These are phyloP conservation scores for Arthroderma uncinatum DNA, from an alignment of 2,329 filamentous ascomycete genomes.

Conservation along the genomic window DNA sequence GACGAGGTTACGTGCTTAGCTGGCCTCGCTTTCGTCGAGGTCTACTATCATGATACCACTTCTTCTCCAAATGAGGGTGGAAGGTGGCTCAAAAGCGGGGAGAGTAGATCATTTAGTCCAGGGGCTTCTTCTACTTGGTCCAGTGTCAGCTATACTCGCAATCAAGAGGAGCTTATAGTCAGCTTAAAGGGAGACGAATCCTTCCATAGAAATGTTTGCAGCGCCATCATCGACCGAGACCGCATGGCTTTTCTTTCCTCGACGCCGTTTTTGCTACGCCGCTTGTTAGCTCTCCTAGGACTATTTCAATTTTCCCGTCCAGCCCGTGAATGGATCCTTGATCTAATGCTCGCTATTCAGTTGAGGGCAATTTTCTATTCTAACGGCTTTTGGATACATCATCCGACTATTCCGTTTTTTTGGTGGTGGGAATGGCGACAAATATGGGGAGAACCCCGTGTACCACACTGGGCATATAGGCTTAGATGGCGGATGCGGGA, in stretches of 20 bases:
- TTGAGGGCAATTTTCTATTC: slow-evolving; percentile 2
- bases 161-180: not conserved
- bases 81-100: not conserved
- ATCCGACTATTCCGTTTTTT: slow-evolving; percentile 3
- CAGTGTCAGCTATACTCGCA: not conserved
- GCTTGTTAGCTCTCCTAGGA: not conserved
- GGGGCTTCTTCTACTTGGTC: not conserved
- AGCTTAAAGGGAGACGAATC: not conserved
- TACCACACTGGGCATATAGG: not conserved
- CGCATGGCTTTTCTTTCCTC: not conserved
- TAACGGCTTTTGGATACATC: slow-evolving; percentile 3
- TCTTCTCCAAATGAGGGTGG: not conserved
- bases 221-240: slow-evolving; percentile 4
- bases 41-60: not conserved
- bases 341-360: slow-evolving; percentile 6
- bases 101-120: not conserved
- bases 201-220: slow-evolving; percentile 6
- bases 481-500: not conserved
- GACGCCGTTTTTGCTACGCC: slow-evolving; percentile 1
- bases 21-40: not conserved
- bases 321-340: slow-evolving; percentile 1
- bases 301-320: not conserved
- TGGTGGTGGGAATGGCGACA: not conserved
- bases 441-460: not conserved
- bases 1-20: not conserved